These are phyloP conservation scores for Aspergillus hancockii DNA, from an alignment of 495 filamentous ascomycete species.

Conservation along the genomic window DNA sequence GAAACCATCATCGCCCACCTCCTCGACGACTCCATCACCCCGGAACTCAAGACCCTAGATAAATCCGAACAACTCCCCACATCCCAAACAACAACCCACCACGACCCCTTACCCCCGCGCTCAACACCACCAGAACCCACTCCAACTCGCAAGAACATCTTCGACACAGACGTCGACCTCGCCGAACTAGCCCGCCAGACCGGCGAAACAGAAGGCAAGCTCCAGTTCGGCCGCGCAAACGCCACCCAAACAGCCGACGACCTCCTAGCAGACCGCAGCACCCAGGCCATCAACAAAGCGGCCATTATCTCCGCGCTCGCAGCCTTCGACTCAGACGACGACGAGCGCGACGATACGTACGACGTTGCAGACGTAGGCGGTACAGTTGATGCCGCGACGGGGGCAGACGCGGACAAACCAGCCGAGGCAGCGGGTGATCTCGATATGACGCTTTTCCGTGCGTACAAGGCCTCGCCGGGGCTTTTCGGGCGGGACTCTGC, in stretches of 20 bases:
- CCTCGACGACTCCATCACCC: constrained; percentile 77
- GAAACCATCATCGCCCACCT: constrained; percentile 82
- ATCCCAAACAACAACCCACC: constrained; percentile 21
- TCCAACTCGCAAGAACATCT: constrained; percentile 61
- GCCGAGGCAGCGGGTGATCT: constrained; percentile 33
- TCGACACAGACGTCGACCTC: constrained; percentile 74
- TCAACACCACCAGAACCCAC: constrained; percentile 41
- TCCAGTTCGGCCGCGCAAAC: constrained; percentile 78
- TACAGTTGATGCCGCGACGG: constrained; percentile 64
- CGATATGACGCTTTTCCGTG: constrained; percentile 61
- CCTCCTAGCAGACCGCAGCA: constrained; percentile 50
- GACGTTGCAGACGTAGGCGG: constrained; percentile 89
- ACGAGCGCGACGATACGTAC: constrained; percentile 97
- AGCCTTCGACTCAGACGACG: constrained; percentile 90
- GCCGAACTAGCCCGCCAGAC: constrained; percentile 64
- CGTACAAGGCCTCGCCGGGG: constrained; percentile 61
- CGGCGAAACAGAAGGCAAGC: constrained; percentile 45
- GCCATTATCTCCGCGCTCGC: constrained; percentile 90
- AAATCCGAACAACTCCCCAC: constrained; percentile 42
- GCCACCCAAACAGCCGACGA: constrained; percentile 63
- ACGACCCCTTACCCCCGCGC: constrained; percentile 37
- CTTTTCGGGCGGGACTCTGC: constrained; percentile 68
- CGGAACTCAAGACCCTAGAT: constrained; percentile 43
- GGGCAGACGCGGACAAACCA: constrained; percentile 39
- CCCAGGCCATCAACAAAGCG: constrained; percentile 70